phyloP scores from a whole-genome alignment of 257 asterid species.

The Plantago ovata region DNA sequence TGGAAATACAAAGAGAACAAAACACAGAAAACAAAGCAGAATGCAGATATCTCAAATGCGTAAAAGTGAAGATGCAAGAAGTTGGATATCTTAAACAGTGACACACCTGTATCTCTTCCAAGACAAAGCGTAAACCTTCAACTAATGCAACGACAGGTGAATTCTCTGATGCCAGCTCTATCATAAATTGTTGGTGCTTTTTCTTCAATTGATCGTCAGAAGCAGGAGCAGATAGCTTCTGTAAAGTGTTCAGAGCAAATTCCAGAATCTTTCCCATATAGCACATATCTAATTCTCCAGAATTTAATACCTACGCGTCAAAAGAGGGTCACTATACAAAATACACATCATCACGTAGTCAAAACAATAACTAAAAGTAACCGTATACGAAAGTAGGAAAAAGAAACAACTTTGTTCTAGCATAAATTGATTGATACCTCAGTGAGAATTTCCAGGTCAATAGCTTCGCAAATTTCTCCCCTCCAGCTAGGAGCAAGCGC shows the following conservation, averaged over 20 bases:
- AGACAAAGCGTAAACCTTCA: slow-evolving; percentile 53
- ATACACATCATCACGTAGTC: no score
- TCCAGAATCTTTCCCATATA: slow-evolving; percentile 53
- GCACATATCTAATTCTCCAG: slow-evolving; percentile 45
- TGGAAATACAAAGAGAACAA: no score
- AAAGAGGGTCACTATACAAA: slow-evolving; percentile 4
- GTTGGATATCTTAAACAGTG: not conserved
- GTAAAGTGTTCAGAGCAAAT: slow-evolving; percentile 40
- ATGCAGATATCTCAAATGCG: no score
- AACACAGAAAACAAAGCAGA: no score
- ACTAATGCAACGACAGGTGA: slow-evolving; percentile 36
- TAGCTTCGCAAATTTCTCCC: slow-evolving; percentile 41
- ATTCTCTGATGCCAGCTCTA: slow-evolving; percentile 37
- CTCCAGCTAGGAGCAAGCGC: slow-evolving; percentile 62
- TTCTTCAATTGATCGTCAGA: slow-evolving; percentile 37
- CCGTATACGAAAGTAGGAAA: not conserved
- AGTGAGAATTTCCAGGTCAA: slow-evolving; percentile 53
- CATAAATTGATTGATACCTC: slow-evolving; percentile 34
- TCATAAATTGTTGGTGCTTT: slow-evolving; percentile 35
- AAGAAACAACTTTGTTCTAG: slow-evolving; percentile 5
- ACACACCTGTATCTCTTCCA: slow-evolving; percentile 61
- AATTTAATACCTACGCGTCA: slow-evolving; percentile 37
- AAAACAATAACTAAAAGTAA: not conserved
- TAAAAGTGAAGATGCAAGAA: no score
- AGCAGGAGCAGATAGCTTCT: slow-evolving; percentile 60